Evolutionary conservation across 192 early-diverging fungal genomes (phyloP), one percentile per base, ranked within the genome.

Genomic region (Entophlyctis luteolus): DNA sequence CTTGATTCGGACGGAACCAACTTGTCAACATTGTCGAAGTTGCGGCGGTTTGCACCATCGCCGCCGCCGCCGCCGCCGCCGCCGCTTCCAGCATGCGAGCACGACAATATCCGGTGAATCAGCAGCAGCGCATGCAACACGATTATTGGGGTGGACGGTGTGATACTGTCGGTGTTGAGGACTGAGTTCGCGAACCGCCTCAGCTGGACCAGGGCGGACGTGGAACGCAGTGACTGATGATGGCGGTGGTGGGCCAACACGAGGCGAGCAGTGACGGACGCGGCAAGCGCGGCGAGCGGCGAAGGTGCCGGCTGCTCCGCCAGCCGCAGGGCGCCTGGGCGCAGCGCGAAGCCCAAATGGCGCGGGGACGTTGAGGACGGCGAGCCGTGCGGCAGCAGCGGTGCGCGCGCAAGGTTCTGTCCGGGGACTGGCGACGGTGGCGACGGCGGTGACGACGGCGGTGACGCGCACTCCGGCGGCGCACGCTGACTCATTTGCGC

Each of bases 41-140:
- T n/a, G n/a, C n/a, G n/a, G n/a, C n/a, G n/a, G n/a, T n/a, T n/a
- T n/a, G n/a, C n/a, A n/a, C n/a, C n/a, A n/a, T n/a, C n/a, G n/a
- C n/a, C n/a, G n/a, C n/a, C n/a, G n/a, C n/a, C n/a, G n/a, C n/a
- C n/a, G n/a, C n/a, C n/a, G n/a, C n/a, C n/a, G n/a, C n/a, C n/a
- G n/a, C n/a, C n/a, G n/a, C n/a, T n/a, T n/a, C n/a, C n/a, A n/a
- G n/a, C n/a, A n/a, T n/a, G n/a, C n/a, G n/a, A n/a, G n/a, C 10
- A 28, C 50, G 18, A 53, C 38, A 60, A 42, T 22, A 60, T 60
- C 10, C 38, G 27, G 39, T 60, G 58, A 14, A 60, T 45, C 1
- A 60, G 58, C 34, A 42, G 35, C 6, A 60, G 58, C 2, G 58
- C 58, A 25, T 60, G 58, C 58, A 60, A 46, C 6, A 60, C 58